phyloP scores from a whole-genome alignment of 2,329 filamentous ascomycete genomes.

The Beauveria sp. region DNA sequence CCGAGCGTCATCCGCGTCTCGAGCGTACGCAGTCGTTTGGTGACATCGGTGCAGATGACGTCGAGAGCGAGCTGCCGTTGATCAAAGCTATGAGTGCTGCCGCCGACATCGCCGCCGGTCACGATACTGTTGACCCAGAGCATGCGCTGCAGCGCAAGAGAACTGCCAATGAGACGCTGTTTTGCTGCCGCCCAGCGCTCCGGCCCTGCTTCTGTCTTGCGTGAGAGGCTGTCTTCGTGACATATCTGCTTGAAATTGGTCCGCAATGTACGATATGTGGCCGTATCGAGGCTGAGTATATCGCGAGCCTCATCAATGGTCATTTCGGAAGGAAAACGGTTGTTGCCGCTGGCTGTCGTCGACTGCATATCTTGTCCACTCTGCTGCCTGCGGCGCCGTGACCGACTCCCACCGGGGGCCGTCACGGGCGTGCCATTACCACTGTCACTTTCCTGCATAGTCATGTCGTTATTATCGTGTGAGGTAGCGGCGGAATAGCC shows the following conservation, averaged over 20 bases:
- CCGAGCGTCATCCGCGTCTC: slow-evolving; percentile 62
- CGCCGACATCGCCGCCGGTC: slow-evolving; percentile 27
- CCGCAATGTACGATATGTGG: slow-evolving; percentile 56
- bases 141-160: slow-evolving; percentile 52
- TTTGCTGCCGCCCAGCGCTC: slow-evolving; percentile 69
- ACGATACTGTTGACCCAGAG: slow-evolving; percentile 36
- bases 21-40: slow-evolving; percentile 64
- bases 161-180: slow-evolving; percentile 56
- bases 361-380: slow-evolving; percentile 60
- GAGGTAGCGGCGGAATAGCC: neutral
- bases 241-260: slow-evolving; percentile 65
- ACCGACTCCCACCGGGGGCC: slow-evolving; percentile 8
- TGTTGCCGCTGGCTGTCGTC: slow-evolving; percentile 60
- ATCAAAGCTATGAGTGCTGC: slow-evolving; percentile 33
- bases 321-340: slow-evolving; percentile 74
- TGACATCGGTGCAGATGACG: slow-evolving; percentile 73
- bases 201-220: slow-evolving; percentile 68
- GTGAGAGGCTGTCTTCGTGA: slow-evolving; percentile 56
- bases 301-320: slow-evolving; percentile 72
- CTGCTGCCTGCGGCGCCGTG: slow-evolving; percentile 38
- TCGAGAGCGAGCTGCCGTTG: slow-evolving; percentile 64
- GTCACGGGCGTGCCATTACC: neutral
- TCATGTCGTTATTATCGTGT: neutral
- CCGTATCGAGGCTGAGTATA: slow-evolving; percentile 56
- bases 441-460: neutral